A percentile compares a stretch with the other conserved stretches of the same genome.
Evolutionary conservation across 495 filamentous ascomycete genomes (phyloP).

Genomic region (Penicillium egyptiacum): DNA sequence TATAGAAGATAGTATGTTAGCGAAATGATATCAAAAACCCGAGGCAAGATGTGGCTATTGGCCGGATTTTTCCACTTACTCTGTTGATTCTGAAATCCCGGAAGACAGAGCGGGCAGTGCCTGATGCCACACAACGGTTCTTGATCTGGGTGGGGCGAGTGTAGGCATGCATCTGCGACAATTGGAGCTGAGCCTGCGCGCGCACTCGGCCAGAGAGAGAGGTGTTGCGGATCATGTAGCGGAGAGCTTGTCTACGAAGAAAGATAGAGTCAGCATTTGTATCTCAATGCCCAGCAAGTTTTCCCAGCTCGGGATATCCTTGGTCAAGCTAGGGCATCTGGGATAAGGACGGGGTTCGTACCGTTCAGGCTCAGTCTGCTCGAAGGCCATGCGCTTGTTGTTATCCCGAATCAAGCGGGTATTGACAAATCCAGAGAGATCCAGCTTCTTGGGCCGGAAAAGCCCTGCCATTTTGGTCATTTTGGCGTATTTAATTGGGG

Average conservation of each 20-base stretch:
- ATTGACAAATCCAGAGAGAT: constrained; percentile 84
- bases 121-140: constrained; percentile 87
- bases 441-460: constrained; percentile 83
- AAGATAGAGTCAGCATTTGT: constrained; percentile 7
- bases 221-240: constrained; percentile 92
- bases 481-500: constrained; percentile 12
- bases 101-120: constrained; percentile 80
- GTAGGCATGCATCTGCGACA: constrained; percentile 92
- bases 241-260: constrained; percentile 79
- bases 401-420: constrained; percentile 83
- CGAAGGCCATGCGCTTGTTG: constrained; percentile 91
- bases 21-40: neutral
- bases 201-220: constrained; percentile 75
- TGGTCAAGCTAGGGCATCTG: neutral
- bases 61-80: constrained; percentile 55
- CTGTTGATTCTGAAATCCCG: constrained; percentile 87
- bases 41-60: neutral
- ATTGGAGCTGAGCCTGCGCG: constrained; percentile 86
- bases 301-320: neutral
- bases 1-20: constrained; percentile 43
- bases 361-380: constrained; percentile 81
- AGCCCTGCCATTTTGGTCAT: constrained; percentile 50
- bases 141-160: constrained; percentile 89
- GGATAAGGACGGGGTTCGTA: constrained; percentile 33
- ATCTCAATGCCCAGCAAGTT: neutral